Percentiles rank a stretch among this genome's conserved stretches.
Conservation (phyloP, 495 filamentous ascomycete genomes). For the Chaetomidium leptoderma region DNA sequence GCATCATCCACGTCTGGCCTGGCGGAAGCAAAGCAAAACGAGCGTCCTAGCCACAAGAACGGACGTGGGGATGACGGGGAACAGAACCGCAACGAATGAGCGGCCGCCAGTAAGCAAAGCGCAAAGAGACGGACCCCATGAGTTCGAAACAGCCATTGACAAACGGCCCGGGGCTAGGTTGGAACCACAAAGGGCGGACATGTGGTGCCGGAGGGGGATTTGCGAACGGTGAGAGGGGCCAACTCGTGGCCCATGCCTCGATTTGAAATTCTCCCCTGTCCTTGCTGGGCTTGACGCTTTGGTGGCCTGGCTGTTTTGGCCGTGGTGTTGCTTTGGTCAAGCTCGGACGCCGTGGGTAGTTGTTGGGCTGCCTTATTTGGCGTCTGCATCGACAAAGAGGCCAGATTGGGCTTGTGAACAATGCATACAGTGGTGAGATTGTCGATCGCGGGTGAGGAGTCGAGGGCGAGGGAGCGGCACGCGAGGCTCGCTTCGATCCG, state of each 20-base stretch:
- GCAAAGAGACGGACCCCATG: conserved; percentile 17
- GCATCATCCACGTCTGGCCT: conserved; percentile 4
- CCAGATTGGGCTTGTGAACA: conserved; percentile 21
- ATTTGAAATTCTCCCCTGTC: conserved; percentile 13
- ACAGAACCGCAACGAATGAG: conserved; percentile 13
- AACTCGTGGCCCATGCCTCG: conserved; percentile 22
- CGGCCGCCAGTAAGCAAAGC: conserved; percentile 11
- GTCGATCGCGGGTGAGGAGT: conserved; percentile 7
- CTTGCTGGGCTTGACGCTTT: conserved; percentile 19
- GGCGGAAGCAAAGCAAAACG: conserved; percentile 11
- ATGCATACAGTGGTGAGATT: conserved; percentile 2
- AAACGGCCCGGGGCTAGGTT: conserved; percentile 12
- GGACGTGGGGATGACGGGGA: conserved; percentile 13
- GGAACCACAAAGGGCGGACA: conserved; percentile 11
- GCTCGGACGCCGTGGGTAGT: conserved; percentile 14
- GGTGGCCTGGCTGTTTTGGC: conserved; percentile 16
- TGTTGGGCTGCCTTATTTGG: conserved; percentile 14
- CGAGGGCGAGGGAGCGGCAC: conserved; percentile 17
- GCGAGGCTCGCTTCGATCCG: conserved; percentile 33
- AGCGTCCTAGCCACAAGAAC: conserved; percentile 9
- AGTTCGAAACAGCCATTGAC: conserved; percentile 24
- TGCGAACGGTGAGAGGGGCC: conserved; percentile 14
- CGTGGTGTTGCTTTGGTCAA: conserved; percentile 1
- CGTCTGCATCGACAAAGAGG: conserved; percentile 24
- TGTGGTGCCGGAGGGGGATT: conserved; percentile 15